Conservation (phyloP, 768 basidiomycete species). For the Rhizopogon salebrosus region DNA sequence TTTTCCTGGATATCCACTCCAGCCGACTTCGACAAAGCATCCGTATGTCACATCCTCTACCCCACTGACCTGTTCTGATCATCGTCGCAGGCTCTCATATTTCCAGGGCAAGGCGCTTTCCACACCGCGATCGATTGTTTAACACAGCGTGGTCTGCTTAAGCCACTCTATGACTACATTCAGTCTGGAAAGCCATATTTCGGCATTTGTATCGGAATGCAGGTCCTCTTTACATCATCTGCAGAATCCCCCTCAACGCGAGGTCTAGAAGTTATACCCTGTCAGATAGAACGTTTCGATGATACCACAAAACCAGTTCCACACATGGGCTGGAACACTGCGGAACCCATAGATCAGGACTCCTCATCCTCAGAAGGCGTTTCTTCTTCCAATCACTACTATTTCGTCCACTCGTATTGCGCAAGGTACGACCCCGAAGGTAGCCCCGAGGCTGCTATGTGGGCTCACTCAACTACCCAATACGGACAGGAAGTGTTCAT, state of each 20-base stretch:
- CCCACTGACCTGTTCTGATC: slow-evolving; percentile 1
- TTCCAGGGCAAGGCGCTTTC: slow-evolving; percentile 96
- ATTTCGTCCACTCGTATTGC: slow-evolving; percentile 96
- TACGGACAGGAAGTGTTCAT: slow-evolving; percentile 94
- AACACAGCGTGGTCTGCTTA: slow-evolving; percentile 61
- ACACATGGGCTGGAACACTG: slow-evolving; percentile 96
- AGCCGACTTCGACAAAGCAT: slow-evolving; percentile 80
- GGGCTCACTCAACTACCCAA: slow-evolving; percentile 83
- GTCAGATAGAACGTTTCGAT: slow-evolving; percentile 68
- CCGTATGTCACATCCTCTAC: slow-evolving; percentile 52
- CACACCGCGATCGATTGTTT: slow-evolving; percentile 82
- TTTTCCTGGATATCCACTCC: slow-evolving; percentile 86
- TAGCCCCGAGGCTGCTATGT: slow-evolving; percentile 56
- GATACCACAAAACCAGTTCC: slow-evolving; percentile 81
- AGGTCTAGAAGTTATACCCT: slow-evolving; percentile 89
- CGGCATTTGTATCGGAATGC: slow-evolving; percentile 98
- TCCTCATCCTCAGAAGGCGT: slow-evolving; percentile 40
- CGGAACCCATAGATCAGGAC: slow-evolving; percentile 49
- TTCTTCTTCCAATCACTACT: slow-evolving; percentile 66
- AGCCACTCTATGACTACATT: slow-evolving; percentile 80
- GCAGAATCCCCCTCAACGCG: slow-evolving; percentile 59
- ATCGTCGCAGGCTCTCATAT: slow-evolving; percentile 73
- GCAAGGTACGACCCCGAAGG: slow-evolving; percentile 63
- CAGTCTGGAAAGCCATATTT: slow-evolving; percentile 88
- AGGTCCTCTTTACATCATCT: slow-evolving; percentile 87